Conservation (phyloP, 2,329 filamentous ascomycete genomes). For the Cryphonectria carpinicola region DNA sequence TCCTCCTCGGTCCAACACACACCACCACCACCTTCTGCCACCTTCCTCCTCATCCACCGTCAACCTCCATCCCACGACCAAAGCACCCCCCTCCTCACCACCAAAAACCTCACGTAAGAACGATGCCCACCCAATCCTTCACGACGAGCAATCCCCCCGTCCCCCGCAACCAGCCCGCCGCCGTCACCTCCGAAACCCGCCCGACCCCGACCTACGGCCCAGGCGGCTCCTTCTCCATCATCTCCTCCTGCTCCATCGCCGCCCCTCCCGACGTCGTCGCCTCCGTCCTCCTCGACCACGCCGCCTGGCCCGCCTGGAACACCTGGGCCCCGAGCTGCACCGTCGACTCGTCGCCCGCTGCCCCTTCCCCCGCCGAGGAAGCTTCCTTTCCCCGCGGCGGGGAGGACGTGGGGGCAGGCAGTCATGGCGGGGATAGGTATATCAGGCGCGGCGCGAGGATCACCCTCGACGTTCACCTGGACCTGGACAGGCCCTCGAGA, state of each 20-base stretch:
- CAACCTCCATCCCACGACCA: background rate
- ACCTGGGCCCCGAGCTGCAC: slow-evolving; percentile 38
- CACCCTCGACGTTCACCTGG: slow-evolving; percentile 41
- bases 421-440: slow-evolving; percentile 20
- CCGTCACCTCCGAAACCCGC: slow-evolving; percentile 31
- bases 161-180: slow-evolving; percentile 26
- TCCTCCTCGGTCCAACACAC: too few species aligned
- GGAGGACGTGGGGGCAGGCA: too few species aligned
- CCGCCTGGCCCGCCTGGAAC: slow-evolving; percentile 43
- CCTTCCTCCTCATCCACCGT: background rate
- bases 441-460: slow-evolving; percentile 40
- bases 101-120: background rate
- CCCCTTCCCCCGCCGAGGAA: slow-evolving; percentile 22
- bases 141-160: slow-evolving; percentile 28
- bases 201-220: slow-evolving; percentile 39
- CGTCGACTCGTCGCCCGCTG: slow-evolving; percentile 33
- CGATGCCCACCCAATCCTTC: background rate
- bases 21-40: too few species aligned
- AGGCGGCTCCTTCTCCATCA: slow-evolving; percentile 37
- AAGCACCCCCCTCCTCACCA: too few species aligned
- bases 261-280: slow-evolving; percentile 40
- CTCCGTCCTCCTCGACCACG: slow-evolving; percentile 41
- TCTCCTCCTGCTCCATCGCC: slow-evolving; percentile 40
- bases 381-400: background rate
- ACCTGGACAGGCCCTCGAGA: slow-evolving; percentile 30